Base-by-base conservation (phyloP, 1,284 basidiomycete species). In the Ceratorhiza oryzae-sativae region DNA sequence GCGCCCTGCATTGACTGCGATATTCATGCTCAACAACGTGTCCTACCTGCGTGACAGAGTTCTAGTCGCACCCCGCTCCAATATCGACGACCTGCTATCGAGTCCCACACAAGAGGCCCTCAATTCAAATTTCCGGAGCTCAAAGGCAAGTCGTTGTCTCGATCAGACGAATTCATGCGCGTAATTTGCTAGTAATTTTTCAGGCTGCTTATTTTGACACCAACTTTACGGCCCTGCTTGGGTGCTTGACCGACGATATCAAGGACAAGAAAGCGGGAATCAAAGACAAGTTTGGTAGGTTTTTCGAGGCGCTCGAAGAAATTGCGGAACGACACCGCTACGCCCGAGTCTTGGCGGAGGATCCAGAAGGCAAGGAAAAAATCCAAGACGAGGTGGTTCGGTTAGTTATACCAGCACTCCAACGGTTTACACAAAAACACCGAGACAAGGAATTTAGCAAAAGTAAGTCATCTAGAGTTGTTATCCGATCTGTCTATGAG, bases 401-500 rank as follows among this genome's bases (percentile, higher is more conserved):
- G 80, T 82, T 93, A 8, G 88, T 93, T 23, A 85, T 92, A 10
- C 90, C 91, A 23, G 86, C 85, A 41, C 81, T 93, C 75, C 86
- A 90, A 79, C 81, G 87, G 72, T 93, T 93, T 77, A 86, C 85
- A 72, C 88, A 90, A 79, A 89, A 88, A 78, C 87, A 90, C 75
- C 83, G 83, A 49, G 90, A 90, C 63, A 92, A 90, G 79, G 91
- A 92, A 75, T 92, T 92, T 76, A 92, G 90, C 79, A 92, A 91
- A 82, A 91, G 92, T 92, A 74, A 77, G 89, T 84, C 10, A 4
- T 23, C 36, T 8, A 13, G 51, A 9, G 23, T 34, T 65, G 73
- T 61, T 3, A 20, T 27, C 70, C 63, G 13, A 27, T 3, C 13
- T 70, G 72, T n/a, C 15, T 9, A 34, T 25, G 65, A 62, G 36